A percentile compares a stretch with the other conserved stretches of the same genome.
phyloP scores from a whole-genome alignment of 2,329 filamentous ascomycete species.

The Fusarium irregulare region DNA sequence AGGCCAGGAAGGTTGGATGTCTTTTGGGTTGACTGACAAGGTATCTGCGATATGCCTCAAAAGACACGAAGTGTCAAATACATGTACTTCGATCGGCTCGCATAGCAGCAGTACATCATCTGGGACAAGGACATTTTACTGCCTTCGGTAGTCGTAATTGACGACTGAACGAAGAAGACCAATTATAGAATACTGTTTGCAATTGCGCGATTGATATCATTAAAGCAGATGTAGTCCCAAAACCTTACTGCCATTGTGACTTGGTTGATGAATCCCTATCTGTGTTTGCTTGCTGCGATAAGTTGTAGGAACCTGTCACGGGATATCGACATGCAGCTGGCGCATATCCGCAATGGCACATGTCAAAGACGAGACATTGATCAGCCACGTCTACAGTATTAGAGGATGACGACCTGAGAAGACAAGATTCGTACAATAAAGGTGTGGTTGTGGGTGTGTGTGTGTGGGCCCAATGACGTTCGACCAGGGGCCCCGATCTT shows the following conservation, averaged over 20 bases:
- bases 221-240: not conserved
- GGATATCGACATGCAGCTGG: not conserved
- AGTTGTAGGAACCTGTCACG: not conserved
- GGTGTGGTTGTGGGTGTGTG: not conserved
- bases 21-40: slow-evolving; percentile 42
- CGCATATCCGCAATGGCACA: slow-evolving; percentile 20
- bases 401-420: slow-evolving; percentile 5
- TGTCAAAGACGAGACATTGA: slow-evolving; percentile 19
- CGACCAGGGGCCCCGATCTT: slow-evolving; percentile 14
- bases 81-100: slow-evolving; percentile 7
- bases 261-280: not conserved
- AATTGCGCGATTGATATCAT: not conserved
- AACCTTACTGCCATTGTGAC: not conserved
- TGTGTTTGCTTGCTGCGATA: not conserved
- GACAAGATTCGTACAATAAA: not conserved
- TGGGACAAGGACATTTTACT: slow-evolving; percentile 8
- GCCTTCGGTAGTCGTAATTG: not conserved
- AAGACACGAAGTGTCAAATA: slow-evolving; percentile 8
- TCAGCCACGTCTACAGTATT: not conserved
- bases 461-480: slow-evolving; percentile 37
- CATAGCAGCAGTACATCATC: slow-evolving; percentile 13
- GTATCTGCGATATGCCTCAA: slow-evolving; percentile 20
- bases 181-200: not conserved
- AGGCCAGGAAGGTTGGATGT: slow-evolving; percentile 43
- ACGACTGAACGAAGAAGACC: not conserved